A percentile compares a stretch with the other conserved stretches of the same genome.
Conservation (phyloP, 202 grass and related monocot genomes). For the Tripidium arundinaceum region DNA sequence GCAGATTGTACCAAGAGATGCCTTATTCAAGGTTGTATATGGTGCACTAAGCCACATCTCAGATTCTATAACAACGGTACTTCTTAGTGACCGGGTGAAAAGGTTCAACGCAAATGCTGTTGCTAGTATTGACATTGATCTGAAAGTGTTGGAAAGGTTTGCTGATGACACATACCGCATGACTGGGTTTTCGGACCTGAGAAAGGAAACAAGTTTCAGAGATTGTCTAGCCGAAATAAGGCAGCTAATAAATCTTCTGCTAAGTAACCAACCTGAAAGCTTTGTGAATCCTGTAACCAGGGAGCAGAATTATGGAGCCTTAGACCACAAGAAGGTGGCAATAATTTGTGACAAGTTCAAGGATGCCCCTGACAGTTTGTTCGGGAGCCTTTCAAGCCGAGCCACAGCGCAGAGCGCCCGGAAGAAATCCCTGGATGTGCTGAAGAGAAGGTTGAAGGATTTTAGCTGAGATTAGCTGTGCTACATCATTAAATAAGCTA, state of each 20-base stretch:
- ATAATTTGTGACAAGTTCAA: constrained; percentile 77
- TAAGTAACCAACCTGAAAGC: constrained; percentile 81
- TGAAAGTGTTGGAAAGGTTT: constrained; percentile 61
- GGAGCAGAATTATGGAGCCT: constrained; percentile 61
- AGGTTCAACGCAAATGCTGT: constrained; percentile 65
- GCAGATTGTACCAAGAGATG: constrained; percentile 65
- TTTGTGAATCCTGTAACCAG: constrained; percentile 73
- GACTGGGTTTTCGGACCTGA: constrained; percentile 51
- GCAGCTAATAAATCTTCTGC: constrained; percentile 73
- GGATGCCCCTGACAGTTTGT: constrained; percentile 66
- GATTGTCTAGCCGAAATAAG: constrained; percentile 68
- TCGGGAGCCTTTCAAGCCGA: constrained; percentile 68
- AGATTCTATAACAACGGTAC: constrained; percentile 54
- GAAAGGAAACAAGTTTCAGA: constrained; percentile 63
- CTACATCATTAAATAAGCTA: constrained; percentile 20
- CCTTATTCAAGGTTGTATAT: constrained; percentile 51
- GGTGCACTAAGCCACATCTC: constrained; percentile 64
- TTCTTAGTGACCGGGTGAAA: constrained; percentile 78
- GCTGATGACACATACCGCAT: constrained; percentile 53
- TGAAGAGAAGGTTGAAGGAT: constrained; percentile 88
- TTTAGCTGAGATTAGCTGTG: constrained; percentile 59
- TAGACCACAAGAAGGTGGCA: constrained; percentile 80
- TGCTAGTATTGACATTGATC: constrained; percentile 64
- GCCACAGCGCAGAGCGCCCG: constrained; percentile 53
- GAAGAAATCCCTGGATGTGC: constrained; percentile 82